phyloP scores from a whole-genome alignment of 2,329 filamentous ascomycete genomes.

The Colletotrichum paranaense region DNA sequence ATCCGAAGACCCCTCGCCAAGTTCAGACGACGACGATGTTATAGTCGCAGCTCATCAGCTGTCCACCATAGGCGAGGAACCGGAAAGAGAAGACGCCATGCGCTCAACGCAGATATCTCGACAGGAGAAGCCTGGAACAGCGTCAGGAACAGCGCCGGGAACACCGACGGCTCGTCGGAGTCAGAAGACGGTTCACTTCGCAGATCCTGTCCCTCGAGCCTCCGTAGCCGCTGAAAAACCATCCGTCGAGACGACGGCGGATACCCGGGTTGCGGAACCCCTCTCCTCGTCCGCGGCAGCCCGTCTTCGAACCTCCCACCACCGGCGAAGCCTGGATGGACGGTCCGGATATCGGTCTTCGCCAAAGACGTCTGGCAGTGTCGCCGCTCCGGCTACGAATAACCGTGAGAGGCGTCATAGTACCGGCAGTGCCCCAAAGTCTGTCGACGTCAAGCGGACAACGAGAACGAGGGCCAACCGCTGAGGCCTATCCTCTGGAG shows the following conservation, averaged over 20 bases:
- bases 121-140: not conserved
- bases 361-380: conserved; percentile 9
- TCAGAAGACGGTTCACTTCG: conserved; percentile 34
- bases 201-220: conserved; percentile 15
- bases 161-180: conserved; percentile 29
- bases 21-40: conserved; percentile 4
- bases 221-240: conserved; percentile 1
- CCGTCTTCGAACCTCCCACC: conserved; percentile 11
- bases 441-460: conserved; percentile 23
- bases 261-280: not conserved
- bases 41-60: not conserved
- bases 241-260: not conserved
- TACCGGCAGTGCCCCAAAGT: conserved; percentile 4
- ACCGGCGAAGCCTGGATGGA: conserved; percentile 17
- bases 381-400: not conserved
- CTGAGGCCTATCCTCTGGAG: not conserved
- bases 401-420: conserved; percentile 24
- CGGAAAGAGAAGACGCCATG: not conserved
- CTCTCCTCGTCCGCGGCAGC: not conserved
- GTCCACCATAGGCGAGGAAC: conserved; percentile 16
- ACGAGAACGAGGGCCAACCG: conserved; percentile 20
- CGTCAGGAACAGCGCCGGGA: not conserved
- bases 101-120: not conserved
- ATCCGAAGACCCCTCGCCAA: not conserved
- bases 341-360: not conserved